Evolutionary conservation across 495 filamentous ascomycete genomes (phyloP).

Genomic region (Aspergillus cavernicola): DNA sequence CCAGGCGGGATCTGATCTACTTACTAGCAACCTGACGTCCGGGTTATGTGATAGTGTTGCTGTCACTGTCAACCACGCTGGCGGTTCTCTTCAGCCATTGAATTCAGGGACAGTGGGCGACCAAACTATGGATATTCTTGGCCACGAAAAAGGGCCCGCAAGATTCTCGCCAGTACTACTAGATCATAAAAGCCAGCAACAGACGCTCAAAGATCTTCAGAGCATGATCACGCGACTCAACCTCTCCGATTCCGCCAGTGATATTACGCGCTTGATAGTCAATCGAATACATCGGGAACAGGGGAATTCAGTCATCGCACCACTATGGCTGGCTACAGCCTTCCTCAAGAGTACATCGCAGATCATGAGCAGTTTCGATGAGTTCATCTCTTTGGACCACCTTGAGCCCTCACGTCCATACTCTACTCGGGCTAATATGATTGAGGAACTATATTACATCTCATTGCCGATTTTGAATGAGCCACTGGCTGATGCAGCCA

Average conservation of each 20-base stretch:
- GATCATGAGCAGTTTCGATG: conserved; percentile 52
- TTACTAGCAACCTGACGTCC: conserved; percentile 63
- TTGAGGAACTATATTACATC: conserved; percentile 77
- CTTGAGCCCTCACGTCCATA: conserved; percentile 29
- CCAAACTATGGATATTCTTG: conserved; percentile 26
- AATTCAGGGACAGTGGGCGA: conserved; percentile 14
- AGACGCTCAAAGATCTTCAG: conserved; percentile 51
- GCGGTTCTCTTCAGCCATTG: conserved; percentile 27
- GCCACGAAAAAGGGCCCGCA: conserved; percentile 18
- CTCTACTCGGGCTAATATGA: conserved; percentile 50
- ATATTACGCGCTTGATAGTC: conserved; percentile 55
- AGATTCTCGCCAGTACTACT: conserved; percentile 62
- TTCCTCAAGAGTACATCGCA: conserved; percentile 55
- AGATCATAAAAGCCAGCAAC: conserved; percentile 59
- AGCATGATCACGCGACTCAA: conserved; percentile 42
- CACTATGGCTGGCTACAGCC: conserved; percentile 79
- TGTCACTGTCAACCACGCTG: conserved; percentile 31
- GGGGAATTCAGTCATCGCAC: conserved; percentile 57
- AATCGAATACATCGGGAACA: conserved; percentile 52
- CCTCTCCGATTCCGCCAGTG: conserved; percentile 34
- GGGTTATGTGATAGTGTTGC: conserved; percentile 46
- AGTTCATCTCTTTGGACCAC: conserved; percentile 54
- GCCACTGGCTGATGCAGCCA: conserved; percentile 44
- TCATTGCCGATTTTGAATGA: conserved; percentile 62
- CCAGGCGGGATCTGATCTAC: conserved; percentile 62